These are phyloP conservation scores for Thalassiosira sp. DNA, from an alignment of 352 stramenopile species.

Conservation along the genomic window DNA sequence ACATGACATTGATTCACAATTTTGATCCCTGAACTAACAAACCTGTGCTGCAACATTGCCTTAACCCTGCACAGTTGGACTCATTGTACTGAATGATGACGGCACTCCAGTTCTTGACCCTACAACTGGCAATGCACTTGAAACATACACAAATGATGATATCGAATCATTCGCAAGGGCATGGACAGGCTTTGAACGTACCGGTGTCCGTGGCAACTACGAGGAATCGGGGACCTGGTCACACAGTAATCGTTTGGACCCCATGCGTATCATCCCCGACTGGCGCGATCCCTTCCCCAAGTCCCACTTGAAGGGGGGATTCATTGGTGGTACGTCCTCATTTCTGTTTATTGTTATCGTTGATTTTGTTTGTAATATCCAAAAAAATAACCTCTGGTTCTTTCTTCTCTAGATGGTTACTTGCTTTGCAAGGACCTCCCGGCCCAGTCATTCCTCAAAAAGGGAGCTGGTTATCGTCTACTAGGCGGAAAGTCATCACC, in stretches of 20 bases:
- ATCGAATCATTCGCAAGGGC: slow-evolving; percentile 61
- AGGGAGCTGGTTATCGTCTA: slow-evolving; percentile 56
- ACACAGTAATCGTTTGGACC: slow-evolving; percentile 50
- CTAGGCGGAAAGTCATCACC: slow-evolving; percentile 45
- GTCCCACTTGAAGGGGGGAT: slow-evolving; percentile 47
- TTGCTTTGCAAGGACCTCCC: slow-evolving; percentile 62
- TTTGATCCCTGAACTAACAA: not conserved
- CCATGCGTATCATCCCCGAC: slow-evolving; percentile 48
- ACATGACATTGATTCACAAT: too few relatives aligned
- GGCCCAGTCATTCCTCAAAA: slow-evolving; percentile 55
- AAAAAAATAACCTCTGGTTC: too few relatives aligned
- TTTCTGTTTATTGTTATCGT: too few relatives aligned
- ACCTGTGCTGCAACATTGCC: not conserved
- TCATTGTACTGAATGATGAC: slow-evolving; percentile 70
- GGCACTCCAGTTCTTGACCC: slow-evolving; percentile 59
- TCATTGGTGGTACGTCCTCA: too few relatives aligned
- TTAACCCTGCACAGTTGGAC: slow-evolving; percentile 37
- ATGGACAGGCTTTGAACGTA: slow-evolving; percentile 66
- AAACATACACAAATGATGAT: slow-evolving; percentile 70
- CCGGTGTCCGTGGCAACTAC: slow-evolving; percentile 39
- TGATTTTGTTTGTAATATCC: too few relatives aligned
- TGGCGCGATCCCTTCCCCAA: slow-evolving; percentile 79
- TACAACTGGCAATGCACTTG: slow-evolving; percentile 29
- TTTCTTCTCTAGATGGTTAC: too few relatives aligned
- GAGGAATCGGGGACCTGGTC: slow-evolving; percentile 14